A percentile compares a stretch with the other conserved stretches of the same genome.
Conservation (phyloP, 345 rosid species). For the Eutrema heterophyllum region DNA sequence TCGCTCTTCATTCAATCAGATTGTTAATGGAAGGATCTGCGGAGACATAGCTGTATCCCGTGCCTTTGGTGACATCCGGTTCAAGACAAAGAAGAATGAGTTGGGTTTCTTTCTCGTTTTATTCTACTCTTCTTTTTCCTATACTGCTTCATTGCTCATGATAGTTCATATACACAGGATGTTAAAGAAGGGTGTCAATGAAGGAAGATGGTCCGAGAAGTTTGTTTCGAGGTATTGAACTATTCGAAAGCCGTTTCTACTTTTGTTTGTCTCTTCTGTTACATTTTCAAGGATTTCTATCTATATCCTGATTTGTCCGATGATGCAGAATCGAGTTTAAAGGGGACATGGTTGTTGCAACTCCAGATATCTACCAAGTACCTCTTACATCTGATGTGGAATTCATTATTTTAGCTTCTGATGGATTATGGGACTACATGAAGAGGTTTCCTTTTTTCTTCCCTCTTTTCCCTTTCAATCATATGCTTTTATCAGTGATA, state of each 20-base stretch:
- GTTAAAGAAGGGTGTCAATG: constrained; percentile 81
- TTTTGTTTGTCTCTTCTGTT: neutral
- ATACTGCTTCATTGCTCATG: constrained; percentile 8
- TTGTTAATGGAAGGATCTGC: constrained; percentile 87
- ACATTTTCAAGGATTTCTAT: neutral
- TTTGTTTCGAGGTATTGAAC: constrained; percentile 65
- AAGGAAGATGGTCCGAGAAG: constrained; percentile 88
- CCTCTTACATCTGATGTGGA: constrained; percentile 73
- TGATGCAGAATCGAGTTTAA: constrained; percentile 45
- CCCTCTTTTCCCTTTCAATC: neutral
- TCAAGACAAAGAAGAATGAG: constrained; percentile 87
- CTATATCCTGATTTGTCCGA: neutral
- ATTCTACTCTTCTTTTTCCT: neutral
- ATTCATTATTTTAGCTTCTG: constrained; percentile 78
- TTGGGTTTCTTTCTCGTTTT: constrained; percentile 36
- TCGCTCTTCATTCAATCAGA: constrained; percentile 31
- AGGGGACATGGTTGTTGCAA: constrained; percentile 72
- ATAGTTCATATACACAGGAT: constrained; percentile 44
- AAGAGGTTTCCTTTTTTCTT: constrained; percentile 40
- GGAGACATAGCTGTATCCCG: constrained; percentile 95
- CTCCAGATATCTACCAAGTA: constrained; percentile 69
- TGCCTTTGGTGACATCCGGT: constrained; percentile 88
- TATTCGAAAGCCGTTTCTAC: neutral
- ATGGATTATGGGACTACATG: constrained; percentile 96
- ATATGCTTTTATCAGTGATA: neutral